Base-by-base conservation (phyloP, 352 stramenopile species). In the Phytophthora agathidicida region DNA sequence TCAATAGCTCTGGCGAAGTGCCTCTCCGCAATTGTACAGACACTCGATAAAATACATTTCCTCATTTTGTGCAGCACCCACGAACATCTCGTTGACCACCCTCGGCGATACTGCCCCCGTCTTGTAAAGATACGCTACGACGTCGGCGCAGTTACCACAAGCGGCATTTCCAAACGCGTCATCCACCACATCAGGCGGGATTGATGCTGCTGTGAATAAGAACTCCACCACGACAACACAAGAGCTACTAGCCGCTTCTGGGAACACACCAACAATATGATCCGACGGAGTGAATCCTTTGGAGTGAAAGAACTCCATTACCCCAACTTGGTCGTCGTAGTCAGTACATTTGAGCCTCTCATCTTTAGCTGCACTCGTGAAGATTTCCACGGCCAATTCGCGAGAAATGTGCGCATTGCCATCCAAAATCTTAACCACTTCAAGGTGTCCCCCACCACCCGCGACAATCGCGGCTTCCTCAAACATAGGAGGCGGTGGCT, bases 141-240 rank as follows among this genome's bases (percentile, higher is more conserved):
- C 23, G 13, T 13, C 22, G 16, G 23, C 39, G 23, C 39, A 35
- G 23, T 35, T 35, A 10, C 13, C 14, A 8, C n/a, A 48, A 7
- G n/a, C 16, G 13, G 41, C 14, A 1, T 48, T 14, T 16, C 10
- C 14, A 24, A 48, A 48, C 9, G n/a, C 24, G n/a, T 33, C 41
- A 23, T 48, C n/a, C 11, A 48, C 10, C n/a, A 48, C 41, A 24
- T 48, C 23, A 35, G 41, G 22, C 26, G 41, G 41, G 7, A 48
- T 35, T 1, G n/a, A n/a, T 19, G n/a, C n/a, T 24, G 23, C 33
- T 13, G 8, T 35, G 24, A 47, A 33, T 24, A 48, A 27, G 41
- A 48, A 48, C 20, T 35, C 41, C 14, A 50, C 17, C 17, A 38
- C 43, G 6, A 38, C 43, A 17, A 38, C 43, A 13, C 43, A 37